Conservation (phyloP, 2,329 filamentous ascomycete species). For the Alternaria metachromatica region DNA sequence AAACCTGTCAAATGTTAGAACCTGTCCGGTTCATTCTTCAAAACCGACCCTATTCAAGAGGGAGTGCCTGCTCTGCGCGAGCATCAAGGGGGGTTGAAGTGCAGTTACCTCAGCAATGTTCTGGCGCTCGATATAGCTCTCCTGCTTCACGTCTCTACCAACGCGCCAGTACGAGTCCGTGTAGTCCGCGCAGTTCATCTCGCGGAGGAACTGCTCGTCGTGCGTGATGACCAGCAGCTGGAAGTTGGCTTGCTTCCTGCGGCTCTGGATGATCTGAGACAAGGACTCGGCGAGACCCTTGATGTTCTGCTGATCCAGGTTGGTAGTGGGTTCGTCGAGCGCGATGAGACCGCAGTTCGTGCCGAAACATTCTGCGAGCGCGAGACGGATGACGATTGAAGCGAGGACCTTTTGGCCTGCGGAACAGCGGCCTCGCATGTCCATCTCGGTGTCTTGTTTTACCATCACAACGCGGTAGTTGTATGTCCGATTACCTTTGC, state of each 20-base stretch:
- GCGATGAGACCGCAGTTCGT: conserved; percentile 95
- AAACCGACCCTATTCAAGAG: background rate
- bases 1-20: conserved; percentile 17
- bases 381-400: conserved; percentile 95
- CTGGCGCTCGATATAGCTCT: conserved; percentile 79
- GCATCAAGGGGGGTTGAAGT: background rate
- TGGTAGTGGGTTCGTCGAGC: conserved; percentile 96
- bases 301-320: conserved; percentile 95
- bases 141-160: conserved; percentile 80
- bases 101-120: conserved; percentile 50
- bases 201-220: conserved; percentile 91
- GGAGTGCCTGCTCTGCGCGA: background rate
- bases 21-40: background rate
- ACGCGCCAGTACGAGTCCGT: conserved; percentile 92
- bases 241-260: conserved; percentile 89
- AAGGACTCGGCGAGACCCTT: conserved; percentile 83
- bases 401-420: conserved; percentile 97
- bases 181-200: conserved; percentile 95
- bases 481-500: conserved; percentile 79
- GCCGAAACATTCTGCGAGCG: conserved; percentile 94
- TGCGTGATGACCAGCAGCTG: conserved; percentile 99
- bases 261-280: conserved; percentile 82
- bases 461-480: conserved; percentile 98
- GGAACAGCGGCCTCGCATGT: conserved; percentile 97
- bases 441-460: conserved; percentile 97